A percentile compares a stretch with the other conserved stretches of the same genome.
phyloP scores from a whole-genome alignment of 805 yeast genomes.

The Schwanniomyces vanrijiae region DNA sequence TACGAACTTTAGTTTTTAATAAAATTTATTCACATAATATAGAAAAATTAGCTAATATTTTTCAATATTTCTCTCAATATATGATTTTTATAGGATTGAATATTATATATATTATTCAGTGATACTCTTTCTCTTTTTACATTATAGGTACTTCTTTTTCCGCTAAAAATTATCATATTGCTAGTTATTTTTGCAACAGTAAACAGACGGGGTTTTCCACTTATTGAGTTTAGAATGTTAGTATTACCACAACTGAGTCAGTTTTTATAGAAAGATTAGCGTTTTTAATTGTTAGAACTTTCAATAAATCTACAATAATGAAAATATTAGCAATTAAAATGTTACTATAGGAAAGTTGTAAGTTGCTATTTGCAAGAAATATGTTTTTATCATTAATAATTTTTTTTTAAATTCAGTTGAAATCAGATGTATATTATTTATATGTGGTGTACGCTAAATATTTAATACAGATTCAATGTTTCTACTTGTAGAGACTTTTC shows the following conservation, averaged over 20 bases:
- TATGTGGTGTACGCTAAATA: constrained; percentile 37
- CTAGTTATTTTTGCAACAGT: constrained; percentile 5
- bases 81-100: constrained; percentile 41
- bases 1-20: no score
- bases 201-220: neutral
- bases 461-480: constrained; percentile 28
- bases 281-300: constrained; percentile 39
- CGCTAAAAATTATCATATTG: constrained; percentile 23
- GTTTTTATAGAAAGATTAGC: constrained; percentile 48
- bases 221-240: constrained; percentile 29
- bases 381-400: constrained; percentile 30
- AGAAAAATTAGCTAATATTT: no score
- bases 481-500: constrained; percentile 26
- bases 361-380: constrained; percentile 33
- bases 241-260: constrained; percentile 43
- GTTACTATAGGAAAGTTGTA: constrained; percentile 27
- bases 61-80: constrained; percentile 30
- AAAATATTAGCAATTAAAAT: constrained; percentile 25
- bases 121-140: constrained; percentile 35
- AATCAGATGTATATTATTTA: constrained; percentile 32
- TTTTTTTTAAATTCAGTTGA: constrained; percentile 12
- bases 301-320: constrained; percentile 40
- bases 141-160: constrained; percentile 36
- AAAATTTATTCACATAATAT: no score
- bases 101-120: constrained; percentile 32